Conservation (phyloP, 2,329 filamentous ascomycete genomes). For the Trichoderma guizhouense region DNA sequence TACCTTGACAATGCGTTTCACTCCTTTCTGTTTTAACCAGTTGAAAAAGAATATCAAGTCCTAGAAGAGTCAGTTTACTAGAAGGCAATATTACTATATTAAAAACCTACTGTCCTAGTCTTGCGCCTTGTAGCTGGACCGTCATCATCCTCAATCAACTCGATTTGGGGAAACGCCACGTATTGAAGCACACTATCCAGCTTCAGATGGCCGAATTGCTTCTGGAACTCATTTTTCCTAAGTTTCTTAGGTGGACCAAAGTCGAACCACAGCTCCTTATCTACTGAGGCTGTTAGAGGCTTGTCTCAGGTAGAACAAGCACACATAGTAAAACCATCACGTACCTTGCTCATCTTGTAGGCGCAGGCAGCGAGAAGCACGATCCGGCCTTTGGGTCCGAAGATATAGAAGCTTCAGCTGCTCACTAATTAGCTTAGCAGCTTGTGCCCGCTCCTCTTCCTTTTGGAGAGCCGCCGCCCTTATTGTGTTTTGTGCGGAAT, state of each 20-base stretch:
- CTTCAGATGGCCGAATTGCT: neutral
- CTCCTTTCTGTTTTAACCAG: neutral
- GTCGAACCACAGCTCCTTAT: slow-evolving; percentile 9
- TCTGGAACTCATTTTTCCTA: neutral
- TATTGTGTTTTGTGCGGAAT: neutral
- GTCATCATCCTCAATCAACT: neutral
- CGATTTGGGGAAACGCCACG: neutral
- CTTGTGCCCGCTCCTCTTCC: neutral
- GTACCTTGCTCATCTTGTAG: neutral
- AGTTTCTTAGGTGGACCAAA: neutral
- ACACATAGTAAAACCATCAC: neutral
- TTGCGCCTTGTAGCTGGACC: neutral
- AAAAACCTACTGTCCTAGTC: neutral
- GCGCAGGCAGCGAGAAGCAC: neutral
- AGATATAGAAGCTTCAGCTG: neutral
- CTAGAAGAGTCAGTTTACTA: neutral
- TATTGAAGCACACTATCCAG: neutral
- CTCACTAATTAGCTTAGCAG: neutral
- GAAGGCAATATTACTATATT: neutral
- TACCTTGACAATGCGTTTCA: slow-evolving; percentile 2
- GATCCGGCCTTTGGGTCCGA: neutral
- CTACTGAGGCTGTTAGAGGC: neutral
- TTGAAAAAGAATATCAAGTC: neutral
- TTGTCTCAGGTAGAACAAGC: neutral
- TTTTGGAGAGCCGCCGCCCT: neutral